Evolutionary conservation across 768 basidiomycete species (phyloP), one percentile per base, ranked within the genome.

Genomic region (Termitomyces sp.): DNA sequence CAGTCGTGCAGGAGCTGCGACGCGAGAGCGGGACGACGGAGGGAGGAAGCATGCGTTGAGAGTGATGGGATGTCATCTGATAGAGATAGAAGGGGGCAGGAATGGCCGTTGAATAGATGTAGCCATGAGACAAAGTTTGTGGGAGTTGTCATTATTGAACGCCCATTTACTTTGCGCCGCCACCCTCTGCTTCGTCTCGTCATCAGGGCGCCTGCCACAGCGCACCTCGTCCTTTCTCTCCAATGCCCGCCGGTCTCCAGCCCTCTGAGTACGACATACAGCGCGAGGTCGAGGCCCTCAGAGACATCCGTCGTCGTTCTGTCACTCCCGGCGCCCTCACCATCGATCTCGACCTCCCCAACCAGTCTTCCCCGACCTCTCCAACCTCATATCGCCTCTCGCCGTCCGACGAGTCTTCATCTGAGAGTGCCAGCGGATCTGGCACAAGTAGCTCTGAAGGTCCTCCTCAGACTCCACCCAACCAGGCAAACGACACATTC

Each of bases 281-380:
- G 71, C 86, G 91, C 66, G 92, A 94, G 78, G 89, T 92, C 46
- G 90, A 94, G 71, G 88, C 89, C 47, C 80, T 94, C 45, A 85
- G 89, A 66, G 92, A 93, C 76, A 86, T 97, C 66, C 83, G 84
- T 61, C 83, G 95, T 57, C 87, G 94, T 67, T 97, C 94, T 2
- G 86, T 87, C 15, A 83, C 88, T 0, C 94, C 92, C 62, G 92
- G 92, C 43, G 87, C 89, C 29, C 85, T 94, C 69, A 81, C 90
- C 61, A 82, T 96, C 58, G 95, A 97, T 75, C 94, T 94, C 66
- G 95, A 97, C 84, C 84, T 96, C 52, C 95, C 95, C 46, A 87
- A 84, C 68, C 81, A 86, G 64, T 79, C 86, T 2, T 80, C 89
- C 0, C 81, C 87, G 20, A 71, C 82, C 6, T 85, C 85, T 29